Percentiles rank a stretch among this genome's conserved stretches.
Evolutionary conservation across 257 asterid species (phyloP).

Genomic region (Galeopsis tetrahit): DNA sequence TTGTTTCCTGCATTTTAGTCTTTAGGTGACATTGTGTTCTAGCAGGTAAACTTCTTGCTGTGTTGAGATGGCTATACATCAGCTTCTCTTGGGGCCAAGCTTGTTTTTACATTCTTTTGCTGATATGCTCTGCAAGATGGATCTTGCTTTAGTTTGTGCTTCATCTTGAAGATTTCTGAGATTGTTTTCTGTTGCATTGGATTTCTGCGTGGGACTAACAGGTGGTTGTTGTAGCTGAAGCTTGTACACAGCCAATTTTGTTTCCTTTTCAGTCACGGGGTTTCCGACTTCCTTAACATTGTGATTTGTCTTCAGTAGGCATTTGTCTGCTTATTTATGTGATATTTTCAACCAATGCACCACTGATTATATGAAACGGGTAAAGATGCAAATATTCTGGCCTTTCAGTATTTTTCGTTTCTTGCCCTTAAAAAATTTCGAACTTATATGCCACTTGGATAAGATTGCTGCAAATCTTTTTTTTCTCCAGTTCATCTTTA

Average conservation of each 20-base stretch:
- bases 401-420: background rate
- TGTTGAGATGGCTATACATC: background rate
- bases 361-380: background rate
- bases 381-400: background rate
- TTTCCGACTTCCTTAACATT: background rate
- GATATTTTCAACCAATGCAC: background rate
- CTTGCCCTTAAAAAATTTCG: no score
- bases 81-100: background rate
- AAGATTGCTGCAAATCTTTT: background rate
- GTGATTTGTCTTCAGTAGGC: background rate
- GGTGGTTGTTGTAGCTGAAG: background rate
- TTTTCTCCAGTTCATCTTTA: background rate
- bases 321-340: background rate
- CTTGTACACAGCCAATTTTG: background rate
- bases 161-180: background rate
- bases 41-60: constrained; percentile 1
- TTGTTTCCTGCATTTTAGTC: constrained; percentile 1
- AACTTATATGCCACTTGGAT: background rate
- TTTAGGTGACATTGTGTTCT: background rate
- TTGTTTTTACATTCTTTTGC: background rate
- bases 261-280: background rate
- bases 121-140: background rate
- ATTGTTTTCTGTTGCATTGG: background rate
- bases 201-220: background rate
- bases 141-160: background rate